These are phyloP conservation scores for Didymella arachidicola DNA, from an alignment of 2,329 filamentous ascomycete genomes.

Conservation along the genomic window DNA sequence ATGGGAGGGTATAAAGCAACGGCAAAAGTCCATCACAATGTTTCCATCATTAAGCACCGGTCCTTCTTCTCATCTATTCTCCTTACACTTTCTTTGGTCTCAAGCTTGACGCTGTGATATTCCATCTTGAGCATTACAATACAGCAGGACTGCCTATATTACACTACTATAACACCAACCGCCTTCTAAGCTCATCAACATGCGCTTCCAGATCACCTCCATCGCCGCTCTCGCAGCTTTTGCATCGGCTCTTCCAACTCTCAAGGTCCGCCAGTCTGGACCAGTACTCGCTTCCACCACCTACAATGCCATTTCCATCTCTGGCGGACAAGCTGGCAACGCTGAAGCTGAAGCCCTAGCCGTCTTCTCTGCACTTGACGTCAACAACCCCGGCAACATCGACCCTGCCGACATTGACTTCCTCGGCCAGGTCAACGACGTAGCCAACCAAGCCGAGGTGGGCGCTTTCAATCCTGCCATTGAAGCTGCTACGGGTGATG, in stretches of 20 bases:
- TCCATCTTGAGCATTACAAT: slow-evolving; percentile 18
- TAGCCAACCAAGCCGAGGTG: slow-evolving; percentile 64
- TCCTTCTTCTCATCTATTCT: slow-evolving; percentile 5
- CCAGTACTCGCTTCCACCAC: slow-evolving; percentile 41
- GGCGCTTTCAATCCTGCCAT: slow-evolving; percentile 64
- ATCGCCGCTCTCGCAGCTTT: slow-evolving; percentile 40
- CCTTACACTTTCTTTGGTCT: slow-evolving; percentile 18
- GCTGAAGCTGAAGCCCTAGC: slow-evolving; percentile 63
- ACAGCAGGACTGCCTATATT: slow-evolving; percentile 40
- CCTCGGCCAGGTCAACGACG: slow-evolving; percentile 61
- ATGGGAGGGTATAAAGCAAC: slow-evolving; percentile 13
- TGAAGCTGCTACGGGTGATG: slow-evolving; percentile 54
- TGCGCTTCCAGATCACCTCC: slow-evolving; percentile 42
- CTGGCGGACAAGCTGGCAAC: slow-evolving; percentile 61
- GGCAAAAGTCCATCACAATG: slow-evolving; percentile 13
- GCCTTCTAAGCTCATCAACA: slow-evolving; percentile 21
- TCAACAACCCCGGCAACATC: slow-evolving; percentile 57
- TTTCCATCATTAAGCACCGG: slow-evolving; percentile 29
- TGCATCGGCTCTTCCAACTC: slow-evolving; percentile 35
- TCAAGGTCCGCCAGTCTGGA: slow-evolving; percentile 33
- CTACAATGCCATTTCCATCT: slow-evolving; percentile 58
- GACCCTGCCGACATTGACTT: slow-evolving; percentile 60
- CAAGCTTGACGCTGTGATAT: slow-evolving; percentile 43
- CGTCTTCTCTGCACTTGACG: slow-evolving; percentile 62
- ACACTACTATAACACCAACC: slow-evolving; percentile 2